phyloP scores from a whole-genome alignment of 1,284 basidiomycete species.

The Ustilago cynodontis region DNA sequence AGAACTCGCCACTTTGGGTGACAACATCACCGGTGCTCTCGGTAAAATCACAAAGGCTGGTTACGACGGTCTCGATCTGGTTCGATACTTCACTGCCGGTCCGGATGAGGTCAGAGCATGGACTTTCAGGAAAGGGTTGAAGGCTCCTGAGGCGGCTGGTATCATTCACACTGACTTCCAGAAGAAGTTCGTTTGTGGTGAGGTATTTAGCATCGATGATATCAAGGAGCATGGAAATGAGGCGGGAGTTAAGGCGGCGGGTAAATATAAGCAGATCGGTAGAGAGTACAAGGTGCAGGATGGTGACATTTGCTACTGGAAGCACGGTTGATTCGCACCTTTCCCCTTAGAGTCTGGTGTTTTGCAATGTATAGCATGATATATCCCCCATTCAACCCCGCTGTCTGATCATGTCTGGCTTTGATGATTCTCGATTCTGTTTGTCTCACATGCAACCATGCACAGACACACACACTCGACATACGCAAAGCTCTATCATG shows the following conservation, averaged over 20 bases:
- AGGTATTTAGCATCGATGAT: conserved; percentile 94
- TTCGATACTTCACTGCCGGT: conserved; percentile 84
- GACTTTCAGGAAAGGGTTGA: conserved; percentile 93
- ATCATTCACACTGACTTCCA: conserved; percentile 97
- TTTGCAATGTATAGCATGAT: neutral
- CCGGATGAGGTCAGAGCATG: conserved; percentile 95
- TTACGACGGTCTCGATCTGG: conserved; percentile 66
- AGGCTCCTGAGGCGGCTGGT: conserved; percentile 96
- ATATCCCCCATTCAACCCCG: neutral
- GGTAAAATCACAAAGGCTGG: conserved; percentile 69
- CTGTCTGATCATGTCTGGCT: neutral
- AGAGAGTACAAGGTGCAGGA: conserved; percentile 84
- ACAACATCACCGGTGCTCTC: conserved; percentile 64
- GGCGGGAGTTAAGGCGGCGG: conserved; percentile 90
- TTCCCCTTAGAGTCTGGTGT: no score
- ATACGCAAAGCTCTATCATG: no score
- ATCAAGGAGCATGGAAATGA: conserved; percentile 93
- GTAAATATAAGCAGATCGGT: conserved; percentile 94
- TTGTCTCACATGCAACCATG: no score
- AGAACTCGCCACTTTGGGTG: conserved; percentile 62
- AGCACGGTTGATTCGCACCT: conserved; percentile 31
- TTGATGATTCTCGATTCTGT: neutral
- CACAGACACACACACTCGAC: no score
- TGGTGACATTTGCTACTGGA: conserved; percentile 67
- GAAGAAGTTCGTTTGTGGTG: conserved; percentile 99